phyloP scores from a whole-genome alignment of 2,329 filamentous ascomycete genomes.

The Arthroderma uncinatum region DNA sequence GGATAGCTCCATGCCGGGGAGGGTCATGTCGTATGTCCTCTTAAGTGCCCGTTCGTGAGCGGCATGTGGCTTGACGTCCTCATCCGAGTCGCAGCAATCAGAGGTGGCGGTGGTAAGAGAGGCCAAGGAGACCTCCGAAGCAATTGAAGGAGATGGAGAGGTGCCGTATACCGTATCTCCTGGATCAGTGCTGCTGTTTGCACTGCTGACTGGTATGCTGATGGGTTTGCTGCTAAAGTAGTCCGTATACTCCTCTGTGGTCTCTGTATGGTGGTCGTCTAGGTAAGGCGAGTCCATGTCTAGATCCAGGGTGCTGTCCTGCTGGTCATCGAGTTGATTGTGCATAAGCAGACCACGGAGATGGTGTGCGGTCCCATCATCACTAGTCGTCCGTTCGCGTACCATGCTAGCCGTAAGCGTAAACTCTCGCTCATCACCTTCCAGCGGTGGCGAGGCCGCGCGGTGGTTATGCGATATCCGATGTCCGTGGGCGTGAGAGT shows the following conservation, averaged over 20 bases:
- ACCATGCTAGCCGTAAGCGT: constrained; percentile 87
- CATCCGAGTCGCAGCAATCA: constrained; percentile 22
- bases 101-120: constrained; percentile 31
- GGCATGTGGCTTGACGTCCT: not conserved
- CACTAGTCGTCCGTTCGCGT: constrained; percentile 43
- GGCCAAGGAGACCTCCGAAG: constrained; percentile 32
- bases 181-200: constrained; percentile 18
- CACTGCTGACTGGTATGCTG: no score
- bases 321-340: constrained; percentile 28
- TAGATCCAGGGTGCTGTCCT: constrained; percentile 1
- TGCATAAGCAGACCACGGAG: constrained; percentile 29
- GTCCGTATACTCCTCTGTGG: not conserved
- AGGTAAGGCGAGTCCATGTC: constrained; percentile 7
- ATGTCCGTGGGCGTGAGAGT: constrained; percentile 38
- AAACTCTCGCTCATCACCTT: constrained; percentile 51
- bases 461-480: constrained; percentile 53
- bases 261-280: not conserved
- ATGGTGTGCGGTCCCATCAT: constrained; percentile 15
- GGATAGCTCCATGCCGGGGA: not conserved
- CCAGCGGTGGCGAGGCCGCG: constrained; percentile 15
- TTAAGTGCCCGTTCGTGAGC: not conserved
- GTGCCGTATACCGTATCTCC: constrained; percentile 28
- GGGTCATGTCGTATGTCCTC: constrained; percentile 26
- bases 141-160: constrained; percentile 33
- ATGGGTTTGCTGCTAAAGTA: constrained; percentile 5